A percentile compares a stretch with the other conserved stretches of the same genome.
These are phyloP conservation scores for Penicillium bovifimosum DNA, from an alignment of 495 filamentous ascomycete species.

Conservation along the genomic window DNA sequence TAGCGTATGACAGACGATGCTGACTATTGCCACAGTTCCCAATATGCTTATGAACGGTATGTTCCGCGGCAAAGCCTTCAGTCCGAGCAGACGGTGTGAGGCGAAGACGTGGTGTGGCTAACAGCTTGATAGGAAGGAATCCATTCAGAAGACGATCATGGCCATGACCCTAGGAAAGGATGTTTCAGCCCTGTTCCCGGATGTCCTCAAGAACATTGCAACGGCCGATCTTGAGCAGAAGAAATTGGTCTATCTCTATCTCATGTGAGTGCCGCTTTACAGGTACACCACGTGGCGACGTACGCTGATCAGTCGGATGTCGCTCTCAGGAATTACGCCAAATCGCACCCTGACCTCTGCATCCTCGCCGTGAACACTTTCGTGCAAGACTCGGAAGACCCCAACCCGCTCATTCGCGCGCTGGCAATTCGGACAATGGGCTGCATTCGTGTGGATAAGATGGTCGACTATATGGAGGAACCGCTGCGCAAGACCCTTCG, in stretches of 20 bases:
- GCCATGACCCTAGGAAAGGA: conserved; percentile 99
- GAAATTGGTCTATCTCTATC: conserved; percentile 97
- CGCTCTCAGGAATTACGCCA: conserved; percentile 89
- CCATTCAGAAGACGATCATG: conserved; percentile 99
- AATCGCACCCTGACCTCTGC: conserved; percentile 97
- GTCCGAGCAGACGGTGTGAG: neutral
- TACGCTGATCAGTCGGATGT: conserved; percentile 12
- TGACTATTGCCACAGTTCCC: conserved; percentile 53
- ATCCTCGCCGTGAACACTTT: conserved; percentile 99
- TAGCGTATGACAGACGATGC: conserved; percentile 11
- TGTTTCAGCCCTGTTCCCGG: conserved; percentile 94
- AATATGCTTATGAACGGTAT: conserved; percentile 95
- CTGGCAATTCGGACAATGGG: conserved; percentile 99
- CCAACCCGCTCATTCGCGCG: conserved; percentile 91
- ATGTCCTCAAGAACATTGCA: conserved; percentile 98
- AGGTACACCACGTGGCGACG: neutral
- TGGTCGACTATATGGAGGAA: conserved; percentile 99
- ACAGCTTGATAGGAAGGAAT: conserved; percentile 67
- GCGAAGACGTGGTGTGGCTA: conserved; percentile 18
- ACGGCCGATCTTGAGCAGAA: conserved; percentile 95
- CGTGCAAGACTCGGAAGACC: conserved; percentile 98
- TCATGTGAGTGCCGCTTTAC: conserved; percentile 64
- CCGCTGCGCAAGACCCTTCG: conserved; percentile 91
- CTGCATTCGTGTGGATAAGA: conserved; percentile 97
- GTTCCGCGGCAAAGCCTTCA: conserved; percentile 8